Evolutionary conservation across 495 filamentous ascomycete species (phyloP), one percentile per base, ranked within the genome.

Genomic region (Podospora bellae-mahoneyi): DNA sequence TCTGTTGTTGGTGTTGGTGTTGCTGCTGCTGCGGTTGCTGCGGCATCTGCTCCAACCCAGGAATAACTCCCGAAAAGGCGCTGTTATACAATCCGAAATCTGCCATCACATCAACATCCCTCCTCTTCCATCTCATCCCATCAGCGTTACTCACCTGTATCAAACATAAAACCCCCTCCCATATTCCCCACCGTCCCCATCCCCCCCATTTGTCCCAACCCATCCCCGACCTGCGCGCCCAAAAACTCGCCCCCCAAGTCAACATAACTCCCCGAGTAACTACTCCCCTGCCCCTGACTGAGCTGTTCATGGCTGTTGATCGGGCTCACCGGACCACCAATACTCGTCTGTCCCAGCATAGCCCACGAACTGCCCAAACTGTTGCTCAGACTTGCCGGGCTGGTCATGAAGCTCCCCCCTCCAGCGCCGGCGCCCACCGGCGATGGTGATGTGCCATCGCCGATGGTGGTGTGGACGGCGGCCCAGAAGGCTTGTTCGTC

Each of bases 331-430:
- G 76, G 76, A 32, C 75, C 76, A 3, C 67, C 66, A 2, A 73
- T 60, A 26, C 60, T 68, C n/a, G 27, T 60, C 26, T 71, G 69
- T 3, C 78, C 77, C 54, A 82, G 63, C 27, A 82, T 69, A 30
- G 73, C 78, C 77, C 79, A 83, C 18, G 76, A 75, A 61, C 80
- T 78, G 28, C 77, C 76, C 60, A 83, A 70, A 55, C 78, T 81
- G 57, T 77, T 76, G 71, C 75, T 77, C 39, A 48, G 13, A 16
- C 39, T 48, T 15, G 39, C 71, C 13, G 81, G 81, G 60, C 81
- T 83, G 27, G 81, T 75, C 62, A 79, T 74, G 69, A 78, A 81
- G 1, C 1, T 23, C 23, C 23, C 23, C 27, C 61, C 68, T 44
- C 73, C 74, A 48, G 73, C 69, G 28, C 75, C 76, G 23, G 23